These are phyloP conservation scores for Striga asiatica DNA, from an alignment of 257 asterid species.

Conservation along the genomic window DNA sequence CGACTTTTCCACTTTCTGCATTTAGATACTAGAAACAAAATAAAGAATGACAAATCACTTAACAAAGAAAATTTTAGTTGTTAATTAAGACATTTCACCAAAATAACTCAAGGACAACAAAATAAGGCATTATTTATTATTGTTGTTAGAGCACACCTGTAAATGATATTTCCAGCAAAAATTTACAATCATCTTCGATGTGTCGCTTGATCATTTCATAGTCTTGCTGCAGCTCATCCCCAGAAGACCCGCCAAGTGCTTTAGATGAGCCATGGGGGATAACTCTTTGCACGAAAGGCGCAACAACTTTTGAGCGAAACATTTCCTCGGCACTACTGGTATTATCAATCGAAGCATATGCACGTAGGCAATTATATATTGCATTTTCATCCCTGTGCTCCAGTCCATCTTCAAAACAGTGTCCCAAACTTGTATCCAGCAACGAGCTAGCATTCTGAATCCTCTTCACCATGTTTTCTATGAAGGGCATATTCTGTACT, in stretches of 20 bases:
- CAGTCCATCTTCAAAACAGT: slow-evolving; percentile 84
- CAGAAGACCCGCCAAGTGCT: slow-evolving; percentile 38
- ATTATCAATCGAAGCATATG: slow-evolving; percentile 93
- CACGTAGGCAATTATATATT: slow-evolving; percentile 87
- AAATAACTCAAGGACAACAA: slow-evolving; percentile 9
- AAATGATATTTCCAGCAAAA: slow-evolving; percentile 76
- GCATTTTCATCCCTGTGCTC: slow-evolving; percentile 84
- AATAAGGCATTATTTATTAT: background rate
- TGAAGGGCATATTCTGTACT: slow-evolving; percentile 89
- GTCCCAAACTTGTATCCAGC: slow-evolving; percentile 76
- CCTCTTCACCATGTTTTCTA: slow-evolving; percentile 95
- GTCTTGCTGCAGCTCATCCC: slow-evolving; percentile 76
- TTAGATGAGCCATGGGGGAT: slow-evolving; percentile 37
- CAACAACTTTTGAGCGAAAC: slow-evolving; percentile 58
- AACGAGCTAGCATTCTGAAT: slow-evolving; percentile 68
- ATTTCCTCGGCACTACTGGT: slow-evolving; percentile 83
- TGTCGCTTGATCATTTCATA: slow-evolving; percentile 53
- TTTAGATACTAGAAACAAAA: slow-evolving; percentile 1
- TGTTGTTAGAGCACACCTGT: slow-evolving; percentile 36
- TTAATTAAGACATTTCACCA: slow-evolving; percentile 10
- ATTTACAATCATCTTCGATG: slow-evolving; percentile 68
- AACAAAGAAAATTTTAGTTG: background rate
- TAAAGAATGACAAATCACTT: background rate
- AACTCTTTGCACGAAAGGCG: slow-evolving; percentile 54
- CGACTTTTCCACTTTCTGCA: slow-evolving; percentile 1